Percentiles rank a stretch among this genome's conserved stretches.
These are phyloP conservation scores for Silene coronaria DNA, from an alignment of 179 eudicot genomes.

Conservation along the genomic window DNA sequence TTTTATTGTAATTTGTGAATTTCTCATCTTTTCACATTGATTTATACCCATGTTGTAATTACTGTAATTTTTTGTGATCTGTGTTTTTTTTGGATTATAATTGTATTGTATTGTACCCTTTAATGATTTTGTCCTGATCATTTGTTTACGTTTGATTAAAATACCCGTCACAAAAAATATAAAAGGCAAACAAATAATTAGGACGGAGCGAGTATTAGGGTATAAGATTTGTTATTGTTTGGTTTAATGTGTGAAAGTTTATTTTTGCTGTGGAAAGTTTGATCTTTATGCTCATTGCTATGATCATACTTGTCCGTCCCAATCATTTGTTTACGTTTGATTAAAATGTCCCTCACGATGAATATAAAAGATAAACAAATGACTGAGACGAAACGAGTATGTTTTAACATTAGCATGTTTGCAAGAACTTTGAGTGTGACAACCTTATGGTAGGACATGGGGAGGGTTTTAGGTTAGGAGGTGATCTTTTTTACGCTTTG, in stretches of 20 bases:
- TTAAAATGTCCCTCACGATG: too few relatives aligned
- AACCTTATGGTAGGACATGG: background rate
- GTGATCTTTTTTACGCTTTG: background rate
- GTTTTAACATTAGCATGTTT: background rate
- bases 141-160: background rate
- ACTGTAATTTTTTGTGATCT: background rate
- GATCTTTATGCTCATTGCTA: background rate
- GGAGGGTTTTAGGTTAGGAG: background rate
- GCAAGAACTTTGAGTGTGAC: background rate
- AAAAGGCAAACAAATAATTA: too few relatives aligned
- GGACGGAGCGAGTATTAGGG: too few relatives aligned
- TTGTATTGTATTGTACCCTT: background rate
- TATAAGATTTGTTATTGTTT: background rate
- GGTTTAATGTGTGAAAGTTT: conserved; percentile 11
- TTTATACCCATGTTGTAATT: conserved; percentile 7
- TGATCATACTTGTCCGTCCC: background rate
- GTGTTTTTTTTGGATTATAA: background rate
- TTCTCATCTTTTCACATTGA: conserved; percentile 6
- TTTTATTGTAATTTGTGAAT: background rate
- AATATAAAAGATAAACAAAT: too few relatives aligned
- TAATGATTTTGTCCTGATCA: background rate
- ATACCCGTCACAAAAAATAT: too few relatives aligned
- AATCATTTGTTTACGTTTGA: too few relatives aligned
- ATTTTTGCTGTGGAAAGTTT: background rate
- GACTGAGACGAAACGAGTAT: too few relatives aligned